Evolutionary conservation across 2,329 filamentous ascomycete species (phyloP).

Genomic region (Remersonia thermophila): DNA sequence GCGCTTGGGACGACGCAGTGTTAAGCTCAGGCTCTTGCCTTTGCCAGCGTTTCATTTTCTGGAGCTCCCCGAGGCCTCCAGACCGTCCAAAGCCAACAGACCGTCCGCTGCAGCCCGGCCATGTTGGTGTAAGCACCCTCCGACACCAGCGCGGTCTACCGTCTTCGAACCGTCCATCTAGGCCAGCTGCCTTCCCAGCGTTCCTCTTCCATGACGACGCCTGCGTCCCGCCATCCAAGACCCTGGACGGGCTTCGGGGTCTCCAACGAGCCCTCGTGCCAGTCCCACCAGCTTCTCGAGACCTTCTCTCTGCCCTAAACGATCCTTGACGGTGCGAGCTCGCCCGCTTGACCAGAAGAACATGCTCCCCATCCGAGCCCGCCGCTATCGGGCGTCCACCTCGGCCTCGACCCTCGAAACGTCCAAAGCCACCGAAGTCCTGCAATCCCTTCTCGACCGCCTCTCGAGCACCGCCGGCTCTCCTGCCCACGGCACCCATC

Average conservation of each 20-base stretch:
- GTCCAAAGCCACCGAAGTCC: conserved; percentile 48
- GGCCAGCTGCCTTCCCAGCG: too few relatives aligned
- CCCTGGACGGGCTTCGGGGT: conserved; percentile 25
- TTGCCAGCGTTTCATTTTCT: too few relatives aligned
- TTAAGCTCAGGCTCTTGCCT: too few relatives aligned
- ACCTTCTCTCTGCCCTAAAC: too few relatives aligned
- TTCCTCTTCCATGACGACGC: conserved; percentile 17
- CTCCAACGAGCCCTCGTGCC: background rate
- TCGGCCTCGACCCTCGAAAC: conserved; percentile 44
- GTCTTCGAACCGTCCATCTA: too few relatives aligned
- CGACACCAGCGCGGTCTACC: too few relatives aligned
- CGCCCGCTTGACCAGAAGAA: conserved; percentile 4
- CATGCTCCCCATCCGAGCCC: conserved; percentile 39
- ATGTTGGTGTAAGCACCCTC: conserved; percentile 11
- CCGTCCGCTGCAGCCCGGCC: conserved; percentile 4
- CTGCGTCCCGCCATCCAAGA: conserved; percentile 16
- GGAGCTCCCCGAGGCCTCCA: too few relatives aligned
- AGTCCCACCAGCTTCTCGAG: too few relatives aligned
- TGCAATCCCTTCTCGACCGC: conserved; percentile 41
- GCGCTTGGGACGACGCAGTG: too few relatives aligned
- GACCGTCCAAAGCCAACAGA: too few relatives aligned
- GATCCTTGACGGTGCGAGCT: too few relatives aligned
- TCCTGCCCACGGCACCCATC: conserved; percentile 30
- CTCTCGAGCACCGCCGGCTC: conserved; percentile 26
- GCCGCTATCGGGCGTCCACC: conserved; percentile 53